A percentile compares a stretch with the other conserved stretches of the same genome.
These are phyloP conservation scores for Oidium heveae DNA, from an alignment of 2,329 filamentous ascomycete species.

Conservation along the genomic window DNA sequence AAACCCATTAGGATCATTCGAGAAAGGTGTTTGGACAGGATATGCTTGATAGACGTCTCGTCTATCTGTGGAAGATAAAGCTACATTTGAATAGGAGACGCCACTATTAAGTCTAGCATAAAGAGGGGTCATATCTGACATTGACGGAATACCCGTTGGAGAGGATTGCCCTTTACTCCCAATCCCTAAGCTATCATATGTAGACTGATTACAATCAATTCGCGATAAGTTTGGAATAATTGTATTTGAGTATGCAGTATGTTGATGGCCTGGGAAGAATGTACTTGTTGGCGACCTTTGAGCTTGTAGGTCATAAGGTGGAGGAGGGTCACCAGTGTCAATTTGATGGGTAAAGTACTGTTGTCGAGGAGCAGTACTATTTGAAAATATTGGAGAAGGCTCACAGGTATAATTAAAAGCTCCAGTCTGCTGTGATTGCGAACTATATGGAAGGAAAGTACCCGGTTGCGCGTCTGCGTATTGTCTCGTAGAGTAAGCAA, in stretches of 20 bases:
- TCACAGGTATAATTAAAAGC: conserved; percentile 3
- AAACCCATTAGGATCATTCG: background rate
- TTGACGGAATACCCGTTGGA: background rate
- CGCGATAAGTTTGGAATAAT: background rate
- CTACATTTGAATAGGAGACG: background rate
- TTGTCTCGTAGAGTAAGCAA: conserved; percentile 3
- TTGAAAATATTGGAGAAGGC: conserved; percentile 3
- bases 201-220: background rate
- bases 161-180: background rate
- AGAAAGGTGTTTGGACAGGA: background rate
- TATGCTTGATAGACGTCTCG: background rate
- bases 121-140: background rate
- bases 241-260: background rate
- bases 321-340: conserved; percentile 4
- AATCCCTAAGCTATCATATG: conserved; percentile 1
- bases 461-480: conserved; percentile 4
- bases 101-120: conserved; percentile 1
- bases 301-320: conserved; percentile 4
- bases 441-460: conserved; percentile 2
- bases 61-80: background rate
- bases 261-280: conserved; percentile 4
- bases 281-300: conserved; percentile 5
- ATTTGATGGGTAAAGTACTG: conserved; percentile 5
- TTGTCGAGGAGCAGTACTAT: conserved; percentile 2
- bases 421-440: conserved; percentile 2